phyloP scores from a whole-genome alignment of 2,329 filamentous ascomycete genomes.

The Leptosphaerulina australis region DNA sequence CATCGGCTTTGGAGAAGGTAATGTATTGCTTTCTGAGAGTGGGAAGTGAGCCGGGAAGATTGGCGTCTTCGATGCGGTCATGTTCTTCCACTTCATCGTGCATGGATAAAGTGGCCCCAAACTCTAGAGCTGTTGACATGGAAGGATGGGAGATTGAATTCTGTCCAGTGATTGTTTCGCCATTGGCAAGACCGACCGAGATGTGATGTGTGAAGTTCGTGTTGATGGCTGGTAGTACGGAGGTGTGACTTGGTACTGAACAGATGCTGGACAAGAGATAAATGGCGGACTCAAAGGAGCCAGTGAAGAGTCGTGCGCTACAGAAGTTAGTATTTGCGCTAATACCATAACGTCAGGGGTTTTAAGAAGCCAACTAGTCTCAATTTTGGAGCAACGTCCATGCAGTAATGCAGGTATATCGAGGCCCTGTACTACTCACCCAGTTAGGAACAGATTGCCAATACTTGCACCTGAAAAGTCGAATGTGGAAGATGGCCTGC shows the following conservation, averaged over 20 bases:
- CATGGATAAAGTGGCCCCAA: conserved; percentile 23
- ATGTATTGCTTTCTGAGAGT: conserved; percentile 82
- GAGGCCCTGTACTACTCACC: conserved; percentile 45
- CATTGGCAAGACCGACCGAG: conserved; percentile 77
- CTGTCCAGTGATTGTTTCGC: conserved; percentile 82
- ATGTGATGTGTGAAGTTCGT: conserved; percentile 97
- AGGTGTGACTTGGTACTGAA: conserved; percentile 75
- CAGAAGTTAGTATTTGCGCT: conserved; percentile 8
- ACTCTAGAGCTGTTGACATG: conserved; percentile 36
- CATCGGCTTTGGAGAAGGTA: conserved; percentile 74
- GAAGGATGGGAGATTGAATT: conserved; percentile 62
- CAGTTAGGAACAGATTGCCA: conserved; percentile 59
- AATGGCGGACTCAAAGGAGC: conserved; percentile 89
- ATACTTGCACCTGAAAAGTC: conserved; percentile 59
- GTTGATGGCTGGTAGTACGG: conserved; percentile 88
- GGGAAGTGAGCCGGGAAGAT: conserved; percentile 79
- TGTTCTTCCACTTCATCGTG: conserved; percentile 58
- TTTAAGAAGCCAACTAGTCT: too few species aligned
- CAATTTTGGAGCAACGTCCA: conserved; percentile 60
- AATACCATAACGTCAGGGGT: not conserved
- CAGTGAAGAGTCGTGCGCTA: conserved; percentile 86
- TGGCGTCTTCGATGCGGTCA: conserved; percentile 77
- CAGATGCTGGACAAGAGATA: conserved; percentile 89
- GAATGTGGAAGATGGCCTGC: conserved; percentile 55
- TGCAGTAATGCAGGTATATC: not conserved